Conservation (phyloP, 208 protist species). For the Acanthamoeba royreba region DNA sequence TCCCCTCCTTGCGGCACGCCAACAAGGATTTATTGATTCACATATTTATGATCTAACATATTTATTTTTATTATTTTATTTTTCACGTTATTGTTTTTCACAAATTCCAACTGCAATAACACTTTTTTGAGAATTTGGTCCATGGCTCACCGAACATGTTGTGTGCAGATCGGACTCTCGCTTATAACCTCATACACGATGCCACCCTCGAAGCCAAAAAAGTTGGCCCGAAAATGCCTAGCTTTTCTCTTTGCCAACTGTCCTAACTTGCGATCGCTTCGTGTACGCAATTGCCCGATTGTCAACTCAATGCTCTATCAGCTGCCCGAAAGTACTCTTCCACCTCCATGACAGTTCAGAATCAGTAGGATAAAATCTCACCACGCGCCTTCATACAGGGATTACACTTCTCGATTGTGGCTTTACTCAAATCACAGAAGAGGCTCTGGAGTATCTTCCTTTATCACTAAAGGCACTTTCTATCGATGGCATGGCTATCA, state of each 20-base stretch:
- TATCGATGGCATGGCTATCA: background rate
- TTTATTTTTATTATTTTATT: no score
- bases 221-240: background rate
- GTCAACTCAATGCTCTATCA: conserved; percentile 15
- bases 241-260: conserved; percentile 10
- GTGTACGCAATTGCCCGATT: background rate
- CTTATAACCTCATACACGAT: background rate
- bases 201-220: background rate
- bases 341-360: background rate
- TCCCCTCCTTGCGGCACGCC: background rate
- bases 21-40: no score
- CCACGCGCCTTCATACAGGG: background rate
- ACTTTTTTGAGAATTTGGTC: background rate
- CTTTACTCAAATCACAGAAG: background rate
- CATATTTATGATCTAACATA: no score
- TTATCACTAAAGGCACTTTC: background rate
- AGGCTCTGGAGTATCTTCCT: background rate
- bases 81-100: background rate
- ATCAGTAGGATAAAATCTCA: background rate
- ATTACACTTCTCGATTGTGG: background rate
- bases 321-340: background rate
- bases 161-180: background rate
- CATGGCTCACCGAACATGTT: no score
- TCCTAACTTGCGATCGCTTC: background rate
- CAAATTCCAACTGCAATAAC: background rate